These are phyloP conservation scores for Talaromyces marneffei DNA, from an alignment of 2,329 filamentous ascomycete species.

Conservation along the genomic window DNA sequence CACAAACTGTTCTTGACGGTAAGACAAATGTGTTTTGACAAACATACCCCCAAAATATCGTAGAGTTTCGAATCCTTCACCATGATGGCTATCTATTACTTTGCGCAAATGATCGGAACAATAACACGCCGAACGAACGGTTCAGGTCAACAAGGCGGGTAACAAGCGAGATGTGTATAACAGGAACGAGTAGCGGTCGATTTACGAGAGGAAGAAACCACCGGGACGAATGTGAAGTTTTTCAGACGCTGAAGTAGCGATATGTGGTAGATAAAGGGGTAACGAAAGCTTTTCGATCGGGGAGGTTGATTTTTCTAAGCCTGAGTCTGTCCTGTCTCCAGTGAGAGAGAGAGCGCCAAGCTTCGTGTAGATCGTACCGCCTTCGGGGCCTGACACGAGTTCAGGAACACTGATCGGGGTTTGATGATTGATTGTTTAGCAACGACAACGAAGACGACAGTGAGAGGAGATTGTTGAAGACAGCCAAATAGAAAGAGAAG, in stretches of 20 bases:
- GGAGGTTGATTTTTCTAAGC: background rate
- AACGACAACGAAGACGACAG: background rate
- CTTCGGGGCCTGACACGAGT: background rate
- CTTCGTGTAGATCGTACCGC: conserved; percentile 5
- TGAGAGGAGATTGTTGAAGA: background rate
- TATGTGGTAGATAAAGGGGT: background rate
- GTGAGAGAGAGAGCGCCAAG: conserved; percentile 1
- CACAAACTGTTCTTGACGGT: background rate
- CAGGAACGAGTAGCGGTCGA: background rate
- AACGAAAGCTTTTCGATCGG: background rate
- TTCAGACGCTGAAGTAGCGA: background rate
- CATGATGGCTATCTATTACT: conserved; percentile 44
- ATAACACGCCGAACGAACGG: background rate
- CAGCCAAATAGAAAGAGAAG: background rate
- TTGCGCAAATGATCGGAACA: conserved; percentile 2
- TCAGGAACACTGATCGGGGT: background rate
- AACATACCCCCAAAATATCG: conserved; percentile 43
- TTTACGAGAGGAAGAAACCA: background rate
- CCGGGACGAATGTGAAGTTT: background rate
- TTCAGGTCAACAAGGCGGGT: background rate
- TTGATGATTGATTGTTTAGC: background rate
- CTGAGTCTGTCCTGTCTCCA: background rate
- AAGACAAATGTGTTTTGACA: background rate
- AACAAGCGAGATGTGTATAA: background rate
- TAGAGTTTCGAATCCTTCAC: conserved; percentile 49